Base-by-base conservation (phyloP, 2,329 filamentous ascomycete genomes). In the Colletotrichum sp. region DNA sequence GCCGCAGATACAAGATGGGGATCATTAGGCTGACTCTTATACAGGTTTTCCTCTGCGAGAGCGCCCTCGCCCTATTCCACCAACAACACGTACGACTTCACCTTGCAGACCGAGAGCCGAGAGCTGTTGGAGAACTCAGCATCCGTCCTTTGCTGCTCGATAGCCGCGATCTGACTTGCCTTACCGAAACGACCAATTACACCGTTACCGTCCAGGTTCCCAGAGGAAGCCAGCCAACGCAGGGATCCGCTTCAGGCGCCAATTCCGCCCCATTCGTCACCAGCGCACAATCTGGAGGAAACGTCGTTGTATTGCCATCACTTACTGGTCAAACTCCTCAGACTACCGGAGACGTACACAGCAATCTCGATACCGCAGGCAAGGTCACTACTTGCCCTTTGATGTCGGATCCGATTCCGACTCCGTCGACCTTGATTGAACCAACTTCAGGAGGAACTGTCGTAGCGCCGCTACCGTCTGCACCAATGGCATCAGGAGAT, bases 401-500 rank as follows among this genome's bases (percentile, higher is more conserved):
- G 38, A 76, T 84, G 12, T 83, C 82, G 21, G 78, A 71, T 58
- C 71, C 81, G 2, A 86, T 87, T 48, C 81, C 85, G 7, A 80
- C 75, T n/a, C 85, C 84, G 14, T 85, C 84, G 9, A 80, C 81
- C 10, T 77, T 85, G 38, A 79, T 86, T 2, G 65, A 76, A n/a
- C 38, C 74, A 21, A 55, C 62, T 26, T 65, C 71, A 26, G 58
- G 71, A 10, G 65, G 14, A 18, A 62, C 61, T 18, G 30, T 61
- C 32, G 10, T 30, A 38, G 32, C n/a, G 10, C 71, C 64, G 12
- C 30, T 71, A 10, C 74, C 74, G 2, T 71, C 74, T 7, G 59
- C 73, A 18, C 65, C 66, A 30, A 83, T 83, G 80, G 78, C 81
- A 26, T 80, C 81, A 14, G 74, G 80, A 14, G 82, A 93, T 78